These are phyloP conservation scores for Chaetothyriales sp. DNA, from an alignment of 2,329 filamentous ascomycete species.

Conservation along the genomic window DNA sequence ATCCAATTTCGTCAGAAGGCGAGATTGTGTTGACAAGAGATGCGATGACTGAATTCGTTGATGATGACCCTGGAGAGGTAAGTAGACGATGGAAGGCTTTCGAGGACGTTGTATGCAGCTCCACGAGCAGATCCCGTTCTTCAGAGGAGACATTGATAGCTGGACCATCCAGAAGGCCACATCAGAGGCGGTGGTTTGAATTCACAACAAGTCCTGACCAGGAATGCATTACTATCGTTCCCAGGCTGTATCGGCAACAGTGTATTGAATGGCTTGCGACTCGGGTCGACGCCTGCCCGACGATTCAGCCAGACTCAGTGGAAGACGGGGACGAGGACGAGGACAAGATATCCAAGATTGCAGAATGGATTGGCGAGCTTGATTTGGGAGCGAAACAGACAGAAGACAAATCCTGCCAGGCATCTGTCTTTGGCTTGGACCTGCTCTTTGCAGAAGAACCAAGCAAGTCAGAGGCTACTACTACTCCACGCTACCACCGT, in stretches of 20 bases:
- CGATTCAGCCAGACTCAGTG: neutral
- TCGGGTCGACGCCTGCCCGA: neutral
- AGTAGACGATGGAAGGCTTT: neutral
- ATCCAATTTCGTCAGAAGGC: neutral
- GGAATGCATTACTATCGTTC: conserved; percentile 1
- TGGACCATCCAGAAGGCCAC: neutral
- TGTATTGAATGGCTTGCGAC: neutral
- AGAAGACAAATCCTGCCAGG: neutral
- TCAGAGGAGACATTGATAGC: neutral
- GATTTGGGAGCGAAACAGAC: neutral
- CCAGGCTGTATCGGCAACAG: neutral
- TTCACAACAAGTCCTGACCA: neutral
- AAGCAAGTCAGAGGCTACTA: too few relatives aligned
- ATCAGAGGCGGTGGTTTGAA: neutral
- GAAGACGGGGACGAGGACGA: neutral
- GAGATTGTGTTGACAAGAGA: neutral
- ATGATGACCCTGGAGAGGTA: neutral
- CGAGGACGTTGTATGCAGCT: neutral
- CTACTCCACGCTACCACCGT: too few relatives aligned
- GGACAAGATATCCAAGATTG: neutral
- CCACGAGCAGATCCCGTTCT: neutral
- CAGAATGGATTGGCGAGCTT: neutral
- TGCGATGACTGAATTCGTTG: neutral
- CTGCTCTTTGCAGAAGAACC: too few relatives aligned
- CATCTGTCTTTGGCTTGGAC: neutral